These are phyloP conservation scores for Phytophthora citricola DNA, from an alignment of 352 stramenopile genomes.

Conservation along the genomic window DNA sequence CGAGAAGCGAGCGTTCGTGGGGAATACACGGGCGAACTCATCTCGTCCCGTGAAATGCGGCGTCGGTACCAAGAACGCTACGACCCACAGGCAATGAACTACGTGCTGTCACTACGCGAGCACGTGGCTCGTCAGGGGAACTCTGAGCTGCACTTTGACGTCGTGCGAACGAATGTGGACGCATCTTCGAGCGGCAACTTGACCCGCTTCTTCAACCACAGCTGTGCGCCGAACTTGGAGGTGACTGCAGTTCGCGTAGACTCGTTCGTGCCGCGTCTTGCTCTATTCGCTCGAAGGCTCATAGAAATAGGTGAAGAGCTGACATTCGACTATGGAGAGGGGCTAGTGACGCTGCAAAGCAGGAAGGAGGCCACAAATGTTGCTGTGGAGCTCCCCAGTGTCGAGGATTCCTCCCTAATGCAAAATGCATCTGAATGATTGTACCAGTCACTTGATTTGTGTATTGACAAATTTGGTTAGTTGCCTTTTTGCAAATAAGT, in stretches of 20 bases:
- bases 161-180: constrained; percentile 72
- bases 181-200: constrained; percentile 52
- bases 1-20: constrained; percentile 40
- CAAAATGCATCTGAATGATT: constrained; percentile 36
- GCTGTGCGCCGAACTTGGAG: constrained; percentile 57
- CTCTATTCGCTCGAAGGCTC: constrained; percentile 49
- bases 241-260: constrained; percentile 62
- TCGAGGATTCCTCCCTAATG: constrained; percentile 42
- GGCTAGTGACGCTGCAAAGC: background rate
- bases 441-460: constrained; percentile 23
- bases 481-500: constrained; percentile 5
- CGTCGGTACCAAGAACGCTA: constrained; percentile 44
- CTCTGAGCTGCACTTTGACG: constrained; percentile 15
- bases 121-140: constrained; percentile 16
- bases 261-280: constrained; percentile 65
- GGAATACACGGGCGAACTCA: constrained; percentile 71
- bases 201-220: constrained; percentile 82
- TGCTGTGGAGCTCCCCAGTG: constrained; percentile 38
- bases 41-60: constrained; percentile 53
- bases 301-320: constrained; percentile 53
- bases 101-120: constrained; percentile 66
- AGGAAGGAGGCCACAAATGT: constrained; percentile 22
- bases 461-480: background rate
- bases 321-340: constrained; percentile 66
- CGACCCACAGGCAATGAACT: constrained; percentile 44